Percentiles rank a stretch among this genome's conserved stretches.
These are phyloP conservation scores for Diplocarpon rosae DNA, from an alignment of 2,329 filamentous ascomycete species.

Conservation along the genomic window DNA sequence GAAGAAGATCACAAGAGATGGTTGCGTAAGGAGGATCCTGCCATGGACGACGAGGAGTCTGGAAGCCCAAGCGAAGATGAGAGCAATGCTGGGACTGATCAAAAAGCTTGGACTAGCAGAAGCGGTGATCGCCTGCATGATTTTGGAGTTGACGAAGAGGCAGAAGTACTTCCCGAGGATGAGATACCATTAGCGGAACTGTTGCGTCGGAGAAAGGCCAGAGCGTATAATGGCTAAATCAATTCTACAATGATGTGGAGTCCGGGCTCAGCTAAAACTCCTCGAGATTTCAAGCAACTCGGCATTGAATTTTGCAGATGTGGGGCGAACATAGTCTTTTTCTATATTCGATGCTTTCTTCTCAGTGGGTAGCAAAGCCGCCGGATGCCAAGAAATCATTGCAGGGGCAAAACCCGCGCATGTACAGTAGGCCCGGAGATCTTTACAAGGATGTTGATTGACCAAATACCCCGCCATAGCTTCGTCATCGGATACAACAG, in stretches of 20 bases:
- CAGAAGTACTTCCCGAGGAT: conserved; percentile 47
- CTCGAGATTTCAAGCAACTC: no score
- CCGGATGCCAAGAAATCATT: no score
- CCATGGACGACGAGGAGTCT: conserved; percentile 16
- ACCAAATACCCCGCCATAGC: background rate
- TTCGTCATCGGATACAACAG: background rate
- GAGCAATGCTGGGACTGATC: conserved; percentile 27
- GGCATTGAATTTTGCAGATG: no score
- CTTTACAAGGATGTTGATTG: background rate
- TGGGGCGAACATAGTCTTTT: no score
- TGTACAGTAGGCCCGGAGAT: no score
- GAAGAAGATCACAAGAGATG: conserved; percentile 36
- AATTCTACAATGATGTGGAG: background rate
- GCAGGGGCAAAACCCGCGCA: no score
- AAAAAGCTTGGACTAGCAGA: conserved; percentile 54
- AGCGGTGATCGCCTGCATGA: conserved; percentile 66
- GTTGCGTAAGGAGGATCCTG: conserved; percentile 11
- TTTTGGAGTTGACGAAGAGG: conserved; percentile 71
- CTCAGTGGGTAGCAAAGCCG: no score
- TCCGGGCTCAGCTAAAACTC: no score
- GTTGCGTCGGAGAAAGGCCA: conserved; percentile 42
- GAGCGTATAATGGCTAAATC: background rate
- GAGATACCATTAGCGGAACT: conserved; percentile 63
- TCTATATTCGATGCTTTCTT: no score
- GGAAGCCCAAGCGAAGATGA: conserved; percentile 26